These are phyloP conservation scores for Durio zibethinus DNA, from an alignment of 345 rosid species.

Conservation along the genomic window DNA sequence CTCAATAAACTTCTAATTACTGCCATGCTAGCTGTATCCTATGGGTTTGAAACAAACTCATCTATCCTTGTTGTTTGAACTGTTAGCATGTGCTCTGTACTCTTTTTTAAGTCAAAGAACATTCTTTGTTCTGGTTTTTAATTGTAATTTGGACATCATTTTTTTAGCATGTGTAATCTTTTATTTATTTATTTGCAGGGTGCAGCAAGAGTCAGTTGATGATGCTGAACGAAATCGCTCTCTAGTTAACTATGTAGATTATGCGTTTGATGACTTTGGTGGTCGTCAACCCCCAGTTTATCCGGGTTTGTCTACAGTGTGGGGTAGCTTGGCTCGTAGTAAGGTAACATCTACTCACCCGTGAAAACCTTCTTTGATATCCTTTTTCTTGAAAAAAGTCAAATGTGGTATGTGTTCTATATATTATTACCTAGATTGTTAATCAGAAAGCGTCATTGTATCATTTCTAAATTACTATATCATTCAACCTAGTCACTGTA, in stretches of 20 bases:
- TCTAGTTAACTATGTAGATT: conserved; percentile 90
- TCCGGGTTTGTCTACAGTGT: conserved; percentile 95
- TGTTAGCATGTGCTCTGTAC: not conserved
- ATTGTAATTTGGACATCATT: not conserved
- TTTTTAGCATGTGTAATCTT: conserved; percentile 15
- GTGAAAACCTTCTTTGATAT: not conserved
- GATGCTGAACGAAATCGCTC: conserved; percentile 94
- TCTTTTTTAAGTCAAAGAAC: not conserved
- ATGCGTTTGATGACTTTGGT: conserved; percentile 98
- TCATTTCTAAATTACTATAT: not conserved
- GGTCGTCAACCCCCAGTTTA: conserved; percentile 98
- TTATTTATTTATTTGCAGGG: conserved; percentile 51
- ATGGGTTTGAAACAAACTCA: not conserved
- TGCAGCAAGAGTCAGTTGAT: conserved; percentile 97
- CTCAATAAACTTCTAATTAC: not conserved
- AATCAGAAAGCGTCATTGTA: not conserved
- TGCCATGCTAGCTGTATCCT: not conserved
- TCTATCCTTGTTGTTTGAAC: not conserved
- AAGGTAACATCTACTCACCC: conserved; percentile 46
- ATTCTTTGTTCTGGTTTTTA: not conserved
- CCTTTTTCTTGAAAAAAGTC: not conserved
- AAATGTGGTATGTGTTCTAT: not conserved
- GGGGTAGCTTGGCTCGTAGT: conserved; percentile 99
- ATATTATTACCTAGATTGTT: not conserved
- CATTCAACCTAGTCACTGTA: not conserved